Conservation (phyloP, 306 rosid genomes). For the Casuarina glauca region DNA sequence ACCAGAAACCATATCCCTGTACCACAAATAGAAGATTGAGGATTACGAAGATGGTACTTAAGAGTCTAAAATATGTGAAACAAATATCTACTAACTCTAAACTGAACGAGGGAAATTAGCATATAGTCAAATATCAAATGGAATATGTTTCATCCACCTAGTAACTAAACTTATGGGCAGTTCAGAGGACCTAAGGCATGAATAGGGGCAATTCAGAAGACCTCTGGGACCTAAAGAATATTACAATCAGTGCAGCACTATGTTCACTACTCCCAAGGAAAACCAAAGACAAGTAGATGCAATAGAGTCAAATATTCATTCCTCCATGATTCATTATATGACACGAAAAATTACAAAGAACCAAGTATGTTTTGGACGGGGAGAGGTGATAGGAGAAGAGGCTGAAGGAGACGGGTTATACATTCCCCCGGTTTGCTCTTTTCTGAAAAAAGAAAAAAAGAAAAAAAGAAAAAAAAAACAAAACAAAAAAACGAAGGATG, state of each 20-base stretch:
- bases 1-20: constrained; percentile 78
- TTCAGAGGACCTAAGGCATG: neutral
- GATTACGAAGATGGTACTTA: constrained; percentile 15
- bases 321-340: neutral
- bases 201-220: neutral
- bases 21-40: constrained; percentile 23
- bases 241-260: constrained; percentile 48
- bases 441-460: no score
- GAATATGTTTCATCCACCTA: neutral
- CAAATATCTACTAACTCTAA: constrained; percentile 16
- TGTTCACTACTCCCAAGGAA: constrained; percentile 35
- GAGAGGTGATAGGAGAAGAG: neutral
- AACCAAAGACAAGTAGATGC: neutral
- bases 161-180: neutral
- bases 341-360: neutral
- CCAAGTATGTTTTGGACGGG: neutral
- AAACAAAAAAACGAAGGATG: no score
- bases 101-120: neutral
- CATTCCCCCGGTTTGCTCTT: no score
- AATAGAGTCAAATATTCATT: constrained; percentile 4
- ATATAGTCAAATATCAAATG: neutral
- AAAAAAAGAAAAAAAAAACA: no score
- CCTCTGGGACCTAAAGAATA: neutral
- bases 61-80: neutral
- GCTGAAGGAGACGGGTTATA: no score